Evolutionary conservation across 371 early-diverging fungal species (phyloP).

Genomic region (Rhizopus stolonifer): DNA sequence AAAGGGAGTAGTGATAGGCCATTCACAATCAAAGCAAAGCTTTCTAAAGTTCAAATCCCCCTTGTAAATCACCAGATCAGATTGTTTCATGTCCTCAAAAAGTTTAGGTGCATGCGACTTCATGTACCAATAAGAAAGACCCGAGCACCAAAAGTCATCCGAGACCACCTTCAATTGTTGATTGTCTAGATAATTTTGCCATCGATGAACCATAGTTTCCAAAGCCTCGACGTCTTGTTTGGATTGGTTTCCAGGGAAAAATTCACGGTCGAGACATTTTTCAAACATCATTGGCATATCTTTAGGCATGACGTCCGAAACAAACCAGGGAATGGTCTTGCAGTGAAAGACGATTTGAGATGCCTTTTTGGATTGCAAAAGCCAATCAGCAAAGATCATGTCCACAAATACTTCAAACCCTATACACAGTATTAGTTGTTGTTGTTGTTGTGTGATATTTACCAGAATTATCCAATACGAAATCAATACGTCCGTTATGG

Average conservation of each 20-base stretch:
- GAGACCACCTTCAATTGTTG: constrained; percentile 64
- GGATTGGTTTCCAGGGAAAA: constrained; percentile 35
- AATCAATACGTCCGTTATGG: constrained; percentile 63
- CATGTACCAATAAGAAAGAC: constrained; percentile 78
- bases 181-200: constrained; percentile 61
- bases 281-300: constrained; percentile 77
- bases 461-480: constrained; percentile 87
- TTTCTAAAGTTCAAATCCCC: constrained; percentile 97
- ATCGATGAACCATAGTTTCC: constrained; percentile 58
- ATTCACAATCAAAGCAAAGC: constrained; percentile 84
- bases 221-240: constrained; percentile 49
- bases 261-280: constrained; percentile 39
- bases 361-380: constrained; percentile 72
- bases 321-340: constrained; percentile 93
- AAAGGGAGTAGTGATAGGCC: constrained; percentile 82
- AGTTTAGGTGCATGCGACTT: constrained; percentile 60
- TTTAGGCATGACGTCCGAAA: constrained; percentile 78
- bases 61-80: constrained; percentile 83
- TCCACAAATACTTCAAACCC: constrained; percentile 93
- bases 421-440: no score
- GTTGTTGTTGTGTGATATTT: no score
- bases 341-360: constrained; percentile 75
- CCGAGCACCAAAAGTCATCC: constrained; percentile 85
- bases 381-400: constrained; percentile 83
- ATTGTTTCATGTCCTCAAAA: constrained; percentile 52